Base-by-base conservation (phyloP, 2,329 filamentous ascomycete species). In the Ophiostoma sp. region DNA sequence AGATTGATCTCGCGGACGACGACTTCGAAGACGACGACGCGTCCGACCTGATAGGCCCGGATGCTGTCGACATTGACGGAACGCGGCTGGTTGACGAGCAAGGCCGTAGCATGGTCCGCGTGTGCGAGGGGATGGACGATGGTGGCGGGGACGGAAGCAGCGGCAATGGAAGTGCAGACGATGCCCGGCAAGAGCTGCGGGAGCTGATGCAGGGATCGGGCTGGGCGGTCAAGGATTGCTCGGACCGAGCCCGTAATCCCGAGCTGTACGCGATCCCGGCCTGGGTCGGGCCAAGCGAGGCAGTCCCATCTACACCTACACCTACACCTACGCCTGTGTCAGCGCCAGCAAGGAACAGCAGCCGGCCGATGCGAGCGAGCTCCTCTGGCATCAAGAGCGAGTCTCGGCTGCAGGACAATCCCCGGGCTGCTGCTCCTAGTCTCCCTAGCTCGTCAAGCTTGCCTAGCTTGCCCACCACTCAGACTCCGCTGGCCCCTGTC, bases 31-130 rank as follows among this genome's bases (percentile, higher is more conserved):
- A 82, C 20, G 82, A 83, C 70, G 83, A 83, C 41, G 82, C 83
- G 17, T n/a, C 75, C n/a, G 82, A 80, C 10, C 74, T 77, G 3
- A 79, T 80, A 20, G 78, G 79, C 1, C 82, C 84, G 44, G 86
- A 87, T 69, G 87, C 86, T 0, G 74, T 88, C 13, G 89, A 93
- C 77, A 80, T 88, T 20, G 83, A 92, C 74, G 90, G 90, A 7
- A 41, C 69, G 0, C 85, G 82, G 68, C 84, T 94, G 65, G 78
- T 89, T 31, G 91, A 94, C 76, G 81, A 82, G 10, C 85, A 90
- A 69, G 92, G 90, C 0, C 83, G 85, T 27, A 84, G 85, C 15
- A 83, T 96, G 83, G 81, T 94, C 72, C 90, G 87, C 74, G 87
- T 95, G 0, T 95, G 92, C 76, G 89, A 89, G 72, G 89, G 90